Percentiles rank a stretch among this genome's conserved stretches.
Evolutionary conservation across 2,329 filamentous ascomycete species (phyloP).

Genomic region (Colletotrichum sp.): DNA sequence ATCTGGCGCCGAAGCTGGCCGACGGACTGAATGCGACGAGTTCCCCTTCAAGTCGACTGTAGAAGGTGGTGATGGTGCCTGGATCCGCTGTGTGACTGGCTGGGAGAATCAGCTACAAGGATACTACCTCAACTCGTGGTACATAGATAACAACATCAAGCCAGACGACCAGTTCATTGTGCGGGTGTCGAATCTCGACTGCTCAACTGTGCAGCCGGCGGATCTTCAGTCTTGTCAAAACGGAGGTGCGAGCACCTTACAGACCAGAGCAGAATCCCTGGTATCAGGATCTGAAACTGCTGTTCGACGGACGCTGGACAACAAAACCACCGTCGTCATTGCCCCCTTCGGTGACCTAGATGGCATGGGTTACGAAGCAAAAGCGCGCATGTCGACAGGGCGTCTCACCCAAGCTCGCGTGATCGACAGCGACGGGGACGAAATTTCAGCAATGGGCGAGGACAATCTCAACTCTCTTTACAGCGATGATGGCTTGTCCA

Average conservation of each 20-base stretch:
- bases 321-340: not conserved
- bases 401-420: not conserved
- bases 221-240: not conserved
- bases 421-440: not conserved
- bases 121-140: not conserved
- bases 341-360: not conserved
- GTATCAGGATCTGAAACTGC: not conserved
- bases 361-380: not conserved
- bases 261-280: not conserved
- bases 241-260: not conserved
- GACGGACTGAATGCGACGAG: not conserved
- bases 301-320: not conserved
- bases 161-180: not conserved
- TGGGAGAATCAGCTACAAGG: not conserved
- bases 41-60: not conserved
- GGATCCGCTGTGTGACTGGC: not conserved
- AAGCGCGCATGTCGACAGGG: not conserved
- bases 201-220: not conserved
- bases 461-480: not conserved
- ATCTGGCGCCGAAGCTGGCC: not conserved
- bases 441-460: not conserved
- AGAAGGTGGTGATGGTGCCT: not conserved
- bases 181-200: not conserved
- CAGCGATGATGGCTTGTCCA: not conserved
- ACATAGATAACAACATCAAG: not conserved